phyloP scores from a whole-genome alignment of 2,329 filamentous ascomycete genomes.

The Ophiognomonia clavigignenti-juglandacearum region DNA sequence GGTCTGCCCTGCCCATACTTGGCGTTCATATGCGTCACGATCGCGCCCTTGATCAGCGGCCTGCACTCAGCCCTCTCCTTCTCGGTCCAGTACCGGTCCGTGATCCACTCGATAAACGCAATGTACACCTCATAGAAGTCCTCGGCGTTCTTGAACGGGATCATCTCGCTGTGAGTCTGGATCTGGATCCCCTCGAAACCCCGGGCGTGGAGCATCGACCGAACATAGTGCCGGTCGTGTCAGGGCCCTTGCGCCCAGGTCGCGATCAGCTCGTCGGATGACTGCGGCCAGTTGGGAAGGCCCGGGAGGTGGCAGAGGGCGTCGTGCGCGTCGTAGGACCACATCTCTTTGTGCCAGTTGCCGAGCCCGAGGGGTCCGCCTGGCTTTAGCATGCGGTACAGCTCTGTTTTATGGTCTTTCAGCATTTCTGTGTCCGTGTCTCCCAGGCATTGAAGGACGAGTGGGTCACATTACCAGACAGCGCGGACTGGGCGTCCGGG shows the following conservation, averaged over 20 bases:
- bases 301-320: neutral
- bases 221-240: neutral
- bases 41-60: neutral
- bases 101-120: neutral
- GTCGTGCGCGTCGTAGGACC: neutral
- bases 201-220: neutral
- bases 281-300: neutral
- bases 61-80: neutral
- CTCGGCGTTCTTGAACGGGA: neutral
- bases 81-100: neutral
- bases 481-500: too few species aligned
- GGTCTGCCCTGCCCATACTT: neutral
- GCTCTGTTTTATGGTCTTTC: too few species aligned
- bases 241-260: neutral
- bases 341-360: neutral
- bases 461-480: too few species aligned
- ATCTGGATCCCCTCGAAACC: neutral
- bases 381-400: neutral
- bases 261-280: neutral
- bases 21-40: neutral
- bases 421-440: too few species aligned
- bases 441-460: too few species aligned
- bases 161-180: neutral
- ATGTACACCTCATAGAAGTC: neutral
- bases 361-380: neutral